phyloP scores from a whole-genome alignment of 179 eudicot species.

The Carnegiea gigantea region DNA sequence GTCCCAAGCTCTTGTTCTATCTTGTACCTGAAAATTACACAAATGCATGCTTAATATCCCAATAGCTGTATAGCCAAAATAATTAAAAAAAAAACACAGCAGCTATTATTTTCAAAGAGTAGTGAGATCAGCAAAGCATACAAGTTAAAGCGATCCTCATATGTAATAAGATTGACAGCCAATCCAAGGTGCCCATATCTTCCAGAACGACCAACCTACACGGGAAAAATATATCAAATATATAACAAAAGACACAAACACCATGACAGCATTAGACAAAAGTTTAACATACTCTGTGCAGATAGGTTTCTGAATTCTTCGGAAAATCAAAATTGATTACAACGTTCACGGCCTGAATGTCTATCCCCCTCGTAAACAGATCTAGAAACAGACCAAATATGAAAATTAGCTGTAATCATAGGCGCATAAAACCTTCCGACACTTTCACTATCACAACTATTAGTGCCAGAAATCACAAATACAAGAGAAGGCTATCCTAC shows the following conservation, averaged over 20 bases:
- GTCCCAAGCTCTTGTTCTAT: constrained; percentile 98
- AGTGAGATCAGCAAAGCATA: constrained; percentile 32
- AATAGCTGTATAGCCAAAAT: background rate
- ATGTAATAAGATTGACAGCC: constrained; percentile 94
- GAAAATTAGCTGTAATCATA: constrained; percentile 6
- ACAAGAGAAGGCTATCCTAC: background rate
- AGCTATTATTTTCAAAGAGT: background rate
- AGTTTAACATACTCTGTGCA: constrained; percentile 71
- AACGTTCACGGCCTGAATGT: constrained; percentile 98
- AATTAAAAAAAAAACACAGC: too few species aligned
- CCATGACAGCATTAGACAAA: background rate
- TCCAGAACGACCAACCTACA: constrained; percentile 96
- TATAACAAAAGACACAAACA: background rate
- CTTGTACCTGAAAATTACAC: constrained; percentile 53
- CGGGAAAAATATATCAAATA: background rate
- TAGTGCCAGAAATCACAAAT: background rate
- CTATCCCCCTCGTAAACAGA: constrained; percentile 94
- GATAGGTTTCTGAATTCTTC: constrained; percentile 85
- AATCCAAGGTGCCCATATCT: constrained; percentile 95
- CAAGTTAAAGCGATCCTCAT: constrained; percentile 97
- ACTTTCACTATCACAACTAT: background rate
- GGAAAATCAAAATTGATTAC: constrained; percentile 97
- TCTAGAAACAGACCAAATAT: constrained; percentile 47
- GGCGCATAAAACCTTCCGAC: background rate
- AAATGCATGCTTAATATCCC: constrained; percentile 14